phyloP scores from a whole-genome alignment of 2,329 filamentous ascomycete genomes.

The Rugonectria rugulosa region DNA sequence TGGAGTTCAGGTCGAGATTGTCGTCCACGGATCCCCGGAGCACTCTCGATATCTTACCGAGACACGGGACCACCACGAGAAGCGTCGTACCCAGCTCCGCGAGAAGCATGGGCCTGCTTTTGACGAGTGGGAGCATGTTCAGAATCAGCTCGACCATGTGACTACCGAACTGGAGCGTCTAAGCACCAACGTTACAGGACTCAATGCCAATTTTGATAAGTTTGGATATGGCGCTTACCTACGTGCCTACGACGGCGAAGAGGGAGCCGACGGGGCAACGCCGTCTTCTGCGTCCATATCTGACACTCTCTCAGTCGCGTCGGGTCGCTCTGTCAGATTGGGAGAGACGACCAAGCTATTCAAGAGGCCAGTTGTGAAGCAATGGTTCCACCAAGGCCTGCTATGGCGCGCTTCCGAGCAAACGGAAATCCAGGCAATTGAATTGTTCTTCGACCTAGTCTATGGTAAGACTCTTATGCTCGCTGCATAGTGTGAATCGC shows the following conservation, averaged over 20 bases:
- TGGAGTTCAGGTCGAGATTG: constrained; percentile 58
- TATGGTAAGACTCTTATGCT: constrained; percentile 49
- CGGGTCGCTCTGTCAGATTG: constrained; percentile 36
- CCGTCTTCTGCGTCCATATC: constrained; percentile 33
- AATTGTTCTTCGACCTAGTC: constrained; percentile 70
- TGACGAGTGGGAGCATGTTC: constrained; percentile 64
- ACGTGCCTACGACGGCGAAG: constrained; percentile 52
- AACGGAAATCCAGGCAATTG: constrained; percentile 69
- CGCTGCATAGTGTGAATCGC: neutral
- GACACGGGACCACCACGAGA: constrained; percentile 61
- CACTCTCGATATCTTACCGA: constrained; percentile 55
- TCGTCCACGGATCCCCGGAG: constrained; percentile 63
- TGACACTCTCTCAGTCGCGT: constrained; percentile 36
- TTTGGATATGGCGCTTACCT: constrained; percentile 69
- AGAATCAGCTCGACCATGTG: constrained; percentile 60
- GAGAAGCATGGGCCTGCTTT: constrained; percentile 58
- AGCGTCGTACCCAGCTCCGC: constrained; percentile 54
- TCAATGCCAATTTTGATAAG: constrained; percentile 68
- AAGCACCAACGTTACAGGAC: constrained; percentile 59
- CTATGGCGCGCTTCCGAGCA: constrained; percentile 66
- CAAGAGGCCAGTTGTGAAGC: constrained; percentile 65
- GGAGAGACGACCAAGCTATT: constrained; percentile 62
- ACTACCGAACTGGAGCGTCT: constrained; percentile 61
- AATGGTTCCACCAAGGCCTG: constrained; percentile 72
- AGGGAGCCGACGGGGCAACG: constrained; percentile 17